A percentile compares a stretch with the other conserved stretches of the same genome.
These are phyloP conservation scores for Medicago arabica DNA, from an alignment of 306 rosid species.

Conservation along the genomic window DNA sequence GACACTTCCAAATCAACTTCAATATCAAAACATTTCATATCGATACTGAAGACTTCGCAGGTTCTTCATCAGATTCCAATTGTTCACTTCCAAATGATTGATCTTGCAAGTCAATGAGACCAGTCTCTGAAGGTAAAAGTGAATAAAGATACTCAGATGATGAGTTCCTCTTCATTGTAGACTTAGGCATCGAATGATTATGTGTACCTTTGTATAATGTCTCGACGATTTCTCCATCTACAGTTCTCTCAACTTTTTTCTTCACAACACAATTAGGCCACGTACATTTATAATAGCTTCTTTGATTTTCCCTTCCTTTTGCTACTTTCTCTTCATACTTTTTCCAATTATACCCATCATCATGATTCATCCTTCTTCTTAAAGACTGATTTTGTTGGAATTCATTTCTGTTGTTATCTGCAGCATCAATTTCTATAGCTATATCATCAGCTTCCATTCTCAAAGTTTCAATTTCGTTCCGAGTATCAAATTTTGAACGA, in stretches of 20 bases:
- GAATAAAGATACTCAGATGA: constrained; percentile 53
- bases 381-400: constrained; percentile 44
- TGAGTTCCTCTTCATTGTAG: constrained; percentile 51
- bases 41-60: constrained; percentile 61
- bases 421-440: constrained; percentile 29
- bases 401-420: neutral
- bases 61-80: constrained; percentile 55
- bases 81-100: constrained; percentile 54
- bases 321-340: constrained; percentile 72
- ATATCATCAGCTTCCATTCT: constrained; percentile 20
- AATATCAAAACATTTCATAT: constrained; percentile 36
- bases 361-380: constrained; percentile 48
- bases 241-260: constrained; percentile 70
- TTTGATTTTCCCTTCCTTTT: constrained; percentile 71
- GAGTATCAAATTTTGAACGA: constrained; percentile 17
- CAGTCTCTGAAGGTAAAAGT: constrained; percentile 44
- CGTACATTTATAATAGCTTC: constrained; percentile 79
- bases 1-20: too few species aligned
- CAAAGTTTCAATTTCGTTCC: neutral
- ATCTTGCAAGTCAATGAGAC: constrained; percentile 45
- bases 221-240: constrained; percentile 70
- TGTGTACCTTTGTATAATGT: constrained; percentile 78
- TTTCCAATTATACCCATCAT: constrained; percentile 83
- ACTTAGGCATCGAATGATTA: constrained; percentile 58
- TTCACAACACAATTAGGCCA: constrained; percentile 64